Evolutionary conservation across 805 yeast species (phyloP).

Genomic region (Candida palmyrensis): DNA sequence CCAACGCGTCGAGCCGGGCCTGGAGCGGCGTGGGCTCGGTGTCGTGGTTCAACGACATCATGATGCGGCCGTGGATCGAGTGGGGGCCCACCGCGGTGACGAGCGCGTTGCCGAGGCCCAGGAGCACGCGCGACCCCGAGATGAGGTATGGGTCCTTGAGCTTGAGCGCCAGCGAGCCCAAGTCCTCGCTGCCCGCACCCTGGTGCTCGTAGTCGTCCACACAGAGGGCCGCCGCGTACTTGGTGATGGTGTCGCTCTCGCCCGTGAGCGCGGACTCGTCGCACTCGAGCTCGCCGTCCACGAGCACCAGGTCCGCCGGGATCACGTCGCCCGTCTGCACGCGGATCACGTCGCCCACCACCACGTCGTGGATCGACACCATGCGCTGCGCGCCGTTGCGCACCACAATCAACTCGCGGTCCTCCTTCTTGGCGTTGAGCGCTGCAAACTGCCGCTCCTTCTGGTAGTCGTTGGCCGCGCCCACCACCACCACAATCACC

Average conservation of each 20-base stretch:
- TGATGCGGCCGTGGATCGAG: conserved; percentile 88
- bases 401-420: conserved; percentile 70
- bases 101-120: conserved; percentile 81
- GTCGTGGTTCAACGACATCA: conserved; percentile 73
- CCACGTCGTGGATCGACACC: conserved; percentile 66
- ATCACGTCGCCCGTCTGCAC: conserved; percentile 92
- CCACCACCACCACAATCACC: conserved; percentile 83
- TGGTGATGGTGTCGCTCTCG: conserved; percentile 79
- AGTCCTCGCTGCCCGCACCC: conserved; percentile 31
- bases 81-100: conserved; percentile 88
- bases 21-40: conserved; percentile 88
- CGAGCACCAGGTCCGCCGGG: conserved; percentile 80
- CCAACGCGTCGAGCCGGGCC: conserved; percentile 70
- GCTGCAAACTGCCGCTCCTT: conserved; percentile 91
- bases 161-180: conserved; percentile 31
- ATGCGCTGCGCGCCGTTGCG: conserved; percentile 65
- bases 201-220: conserved; percentile 24
- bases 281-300: conserved; percentile 73
- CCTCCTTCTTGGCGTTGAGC: conserved; percentile 83
- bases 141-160: conserved; percentile 78
- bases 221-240: conserved; percentile 49
- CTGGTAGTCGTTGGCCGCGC: conserved; percentile 94
- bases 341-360: conserved; percentile 81
- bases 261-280: conserved; percentile 95
- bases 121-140: conserved; percentile 83